Percentiles rank a stretch among this genome's conserved stretches.
Evolutionary conservation across 2,329 filamentous ascomycete genomes (phyloP).

Genomic region (Aspergillus puulaauensis): DNA sequence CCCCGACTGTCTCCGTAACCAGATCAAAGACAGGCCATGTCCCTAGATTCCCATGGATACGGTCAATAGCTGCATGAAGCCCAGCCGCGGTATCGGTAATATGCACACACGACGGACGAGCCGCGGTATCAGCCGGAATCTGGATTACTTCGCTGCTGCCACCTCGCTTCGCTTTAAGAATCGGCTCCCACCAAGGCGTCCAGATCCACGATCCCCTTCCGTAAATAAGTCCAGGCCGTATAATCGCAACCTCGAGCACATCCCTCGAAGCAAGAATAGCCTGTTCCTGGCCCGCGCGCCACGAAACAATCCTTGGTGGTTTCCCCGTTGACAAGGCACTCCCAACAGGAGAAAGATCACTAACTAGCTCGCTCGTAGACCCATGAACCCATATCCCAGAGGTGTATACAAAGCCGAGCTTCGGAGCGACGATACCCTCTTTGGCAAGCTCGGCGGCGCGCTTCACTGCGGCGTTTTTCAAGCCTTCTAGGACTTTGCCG

Average conservation of each 20-base stretch:
- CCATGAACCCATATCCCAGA: slow-evolving; percentile 42
- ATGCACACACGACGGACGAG: not conserved
- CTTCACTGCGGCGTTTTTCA: slow-evolving; percentile 13
- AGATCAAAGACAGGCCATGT: slow-evolving; percentile 42
- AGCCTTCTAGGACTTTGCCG: slow-evolving; percentile 21
- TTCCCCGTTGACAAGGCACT: not conserved
- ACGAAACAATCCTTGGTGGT: not conserved
- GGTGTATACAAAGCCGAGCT: slow-evolving; percentile 40
- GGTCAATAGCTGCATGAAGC: slow-evolving; percentile 33
- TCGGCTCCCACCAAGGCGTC: not conserved
- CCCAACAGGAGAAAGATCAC: not conserved
- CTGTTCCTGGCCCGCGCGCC: not conserved
- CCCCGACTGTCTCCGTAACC: slow-evolving; percentile 21
- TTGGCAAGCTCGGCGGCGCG: not conserved
- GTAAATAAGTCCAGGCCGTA: not conserved
- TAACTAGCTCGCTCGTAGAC: slow-evolving; percentile 24
- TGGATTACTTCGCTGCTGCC: not conserved
- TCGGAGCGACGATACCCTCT: slow-evolving; percentile 24
- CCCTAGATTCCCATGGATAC: slow-evolving; percentile 26
- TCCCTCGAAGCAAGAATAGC: not conserved
- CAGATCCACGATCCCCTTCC: not conserved
- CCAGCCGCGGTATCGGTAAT: slow-evolving; percentile 41
- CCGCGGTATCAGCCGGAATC: not conserved
- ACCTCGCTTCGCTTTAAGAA: not conserved
- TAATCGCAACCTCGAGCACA: not conserved